Evolutionary conservation across 768 basidiomycete species (phyloP).

Genomic region (Boletus rex-veris): DNA sequence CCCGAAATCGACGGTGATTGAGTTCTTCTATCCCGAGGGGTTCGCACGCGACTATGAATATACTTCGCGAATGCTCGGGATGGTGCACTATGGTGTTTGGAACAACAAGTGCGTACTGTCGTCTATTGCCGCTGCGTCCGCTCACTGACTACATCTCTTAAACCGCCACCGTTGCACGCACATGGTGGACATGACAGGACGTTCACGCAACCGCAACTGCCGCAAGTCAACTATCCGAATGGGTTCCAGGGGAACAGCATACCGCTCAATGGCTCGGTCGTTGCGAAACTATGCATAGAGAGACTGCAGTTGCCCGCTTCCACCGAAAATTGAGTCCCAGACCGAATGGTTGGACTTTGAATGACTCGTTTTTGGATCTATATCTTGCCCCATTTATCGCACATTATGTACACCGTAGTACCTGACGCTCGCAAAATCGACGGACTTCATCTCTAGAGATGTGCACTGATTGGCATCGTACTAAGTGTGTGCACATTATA

Average conservation of each 20-base stretch:
- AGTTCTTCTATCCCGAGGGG: constrained; percentile 83
- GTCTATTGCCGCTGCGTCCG: neutral
- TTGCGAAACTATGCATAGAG: constrained; percentile 58
- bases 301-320: constrained; percentile 36
- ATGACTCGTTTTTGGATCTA: too few relatives aligned
- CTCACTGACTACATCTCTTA: neutral
- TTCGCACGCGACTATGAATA: constrained; percentile 87
- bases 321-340: neutral
- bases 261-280: constrained; percentile 70
- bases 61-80: constrained; percentile 76
- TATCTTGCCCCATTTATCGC: too few relatives aligned
- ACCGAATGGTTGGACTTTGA: neutral
- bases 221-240: constrained; percentile 68
- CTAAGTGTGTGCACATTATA: too few relatives aligned
- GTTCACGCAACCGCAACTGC: constrained; percentile 57
- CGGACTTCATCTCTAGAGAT: too few relatives aligned
- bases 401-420: too few relatives aligned
- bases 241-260: constrained; percentile 91
- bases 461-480: too few relatives aligned
- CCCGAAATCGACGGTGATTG: constrained; percentile 81
- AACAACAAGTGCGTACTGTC: constrained; percentile 48
- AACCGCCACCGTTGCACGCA: too few relatives aligned
- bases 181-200: neutral
- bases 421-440: too few relatives aligned
- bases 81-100: constrained; percentile 87